Evolutionary conservation across 2,329 filamentous ascomycete species (phyloP), one percentile per base, ranked within the genome.

Genomic region (Pezicula neosporulosa): DNA sequence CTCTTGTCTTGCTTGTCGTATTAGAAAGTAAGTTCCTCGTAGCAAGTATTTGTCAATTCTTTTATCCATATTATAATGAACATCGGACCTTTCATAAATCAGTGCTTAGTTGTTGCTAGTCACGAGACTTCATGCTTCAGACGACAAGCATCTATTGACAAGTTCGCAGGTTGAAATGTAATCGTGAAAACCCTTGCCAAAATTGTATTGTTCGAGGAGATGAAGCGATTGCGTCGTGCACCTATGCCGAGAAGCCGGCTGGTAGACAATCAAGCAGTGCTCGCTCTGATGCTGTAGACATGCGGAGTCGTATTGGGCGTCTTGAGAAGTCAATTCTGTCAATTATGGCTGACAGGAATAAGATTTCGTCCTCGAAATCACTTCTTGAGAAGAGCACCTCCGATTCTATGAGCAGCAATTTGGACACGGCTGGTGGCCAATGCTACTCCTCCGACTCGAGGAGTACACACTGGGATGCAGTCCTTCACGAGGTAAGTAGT

Each of bases 401-500:
- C 16, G 15, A 33, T 13, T 30, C 19, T 33, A 33, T 15, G 16
- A 24, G 39, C 13, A 43, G 18, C 21, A 24, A 30, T 42, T 28
- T 36, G 21, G 35, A 15, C 35, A 41, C 52, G 45, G 45, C 55
- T 46, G 52, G 56, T 15, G 54, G 52, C 28, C 57, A 49, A 49
- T 53, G 39, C 19, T 51, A 58, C 16, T 54, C 37, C 41, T 44
- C 47, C 41, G 59, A 56, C 50, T 51, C 55, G n/a, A 53, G 79
- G 4, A 77, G 77, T 10, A 82, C 79, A 41, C 78, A 83, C 54
- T 81, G 79, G 55, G 76, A 81, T 72, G 77, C 78, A 3, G 80
- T 83, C 63, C 62, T 82, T 12, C 77, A 82, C 58, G 78, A 83
- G 66, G 78, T 81, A 57, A 71, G 76, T 47, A 19, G 1, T 27